Evolutionary conservation across 352 stramenopile genomes (phyloP).

Genomic region (Phytophthora rubi): DNA sequence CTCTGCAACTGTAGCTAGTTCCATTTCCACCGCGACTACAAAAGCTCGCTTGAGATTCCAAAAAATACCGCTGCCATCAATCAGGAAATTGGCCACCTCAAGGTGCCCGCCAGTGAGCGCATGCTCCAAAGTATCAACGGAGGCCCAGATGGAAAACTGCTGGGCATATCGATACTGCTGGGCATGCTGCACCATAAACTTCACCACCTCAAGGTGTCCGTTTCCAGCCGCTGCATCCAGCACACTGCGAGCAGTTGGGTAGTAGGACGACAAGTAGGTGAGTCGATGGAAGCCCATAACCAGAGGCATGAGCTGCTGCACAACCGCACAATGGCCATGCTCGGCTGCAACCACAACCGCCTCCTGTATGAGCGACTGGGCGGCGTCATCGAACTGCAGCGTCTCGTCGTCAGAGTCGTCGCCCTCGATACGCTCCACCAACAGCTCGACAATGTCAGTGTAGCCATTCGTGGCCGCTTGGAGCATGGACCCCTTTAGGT

Average conservation of each 20-base stretch:
- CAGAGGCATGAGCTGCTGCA: neutral
- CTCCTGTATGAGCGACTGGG: neutral
- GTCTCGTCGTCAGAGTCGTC: neutral
- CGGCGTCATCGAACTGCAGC: neutral
- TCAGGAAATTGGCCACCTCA: neutral
- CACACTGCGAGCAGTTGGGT: neutral
- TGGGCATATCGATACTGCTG: neutral
- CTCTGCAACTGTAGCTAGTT: neutral
- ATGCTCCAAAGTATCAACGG: neutral
- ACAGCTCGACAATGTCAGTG: neutral
- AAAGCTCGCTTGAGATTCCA: slow-evolving; percentile 5
- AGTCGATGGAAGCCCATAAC: neutral
- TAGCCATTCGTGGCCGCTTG: neutral
- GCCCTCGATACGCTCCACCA: neutral
- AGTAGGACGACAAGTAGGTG: neutral
- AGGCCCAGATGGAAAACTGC: neutral
- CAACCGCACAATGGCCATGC: neutral
- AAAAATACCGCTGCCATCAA: neutral
- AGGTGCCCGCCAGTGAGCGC: slow-evolving; percentile 34
- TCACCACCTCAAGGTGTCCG: neutral
- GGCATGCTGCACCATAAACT: neutral
- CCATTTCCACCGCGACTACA: neutral
- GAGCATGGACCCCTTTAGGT: neutral
- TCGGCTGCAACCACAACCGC: neutral
- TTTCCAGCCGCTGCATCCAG: neutral